Percentiles rank a stretch among this genome's conserved stretches.
Evolutionary conservation across 768 basidiomycete genomes (phyloP).

Genomic region (Hirschioporus abietinus): DNA sequence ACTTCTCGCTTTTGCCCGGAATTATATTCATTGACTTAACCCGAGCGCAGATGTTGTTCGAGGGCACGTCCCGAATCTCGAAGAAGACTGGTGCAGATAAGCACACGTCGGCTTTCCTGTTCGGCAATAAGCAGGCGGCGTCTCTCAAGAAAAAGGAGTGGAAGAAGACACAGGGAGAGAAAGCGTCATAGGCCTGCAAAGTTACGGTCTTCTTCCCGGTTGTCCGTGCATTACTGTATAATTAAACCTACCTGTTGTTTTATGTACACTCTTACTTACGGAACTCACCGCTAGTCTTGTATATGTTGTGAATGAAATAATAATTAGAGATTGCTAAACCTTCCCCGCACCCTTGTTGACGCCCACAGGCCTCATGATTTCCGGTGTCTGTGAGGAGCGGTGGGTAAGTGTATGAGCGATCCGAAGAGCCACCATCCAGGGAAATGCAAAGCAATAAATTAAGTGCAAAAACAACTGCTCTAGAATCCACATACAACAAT

Average conservation of each 20-base stretch:
- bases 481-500: not conserved
- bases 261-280: not conserved
- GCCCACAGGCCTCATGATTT: not conserved
- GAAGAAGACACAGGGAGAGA: conserved; percentile 36
- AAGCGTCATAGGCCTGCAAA: conserved; percentile 8
- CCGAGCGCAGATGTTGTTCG: conserved; percentile 50
- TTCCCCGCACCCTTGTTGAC: not conserved
- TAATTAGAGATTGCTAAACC: not conserved
- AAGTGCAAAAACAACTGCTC: not conserved
- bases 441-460: not conserved
- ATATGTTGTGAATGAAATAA: not conserved
- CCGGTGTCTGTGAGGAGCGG: not conserved
- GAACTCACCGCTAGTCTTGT: not conserved
- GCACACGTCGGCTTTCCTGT: conserved; percentile 72
- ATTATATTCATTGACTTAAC: not conserved
- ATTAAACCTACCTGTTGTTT: not conserved
- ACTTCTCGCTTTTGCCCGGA: conserved; percentile 7
- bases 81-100: conserved; percentile 80
- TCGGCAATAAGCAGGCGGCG: conserved; percentile 67
- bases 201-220: not conserved
- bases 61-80: conserved; percentile 49
- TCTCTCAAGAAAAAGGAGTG: conserved; percentile 56
- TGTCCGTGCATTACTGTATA: not conserved
- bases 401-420: not conserved
- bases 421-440: not conserved